These are phyloP conservation scores for Cryptococcus sp. DNA, from an alignment of 1,284 basidiomycete species.

Conservation along the genomic window DNA sequence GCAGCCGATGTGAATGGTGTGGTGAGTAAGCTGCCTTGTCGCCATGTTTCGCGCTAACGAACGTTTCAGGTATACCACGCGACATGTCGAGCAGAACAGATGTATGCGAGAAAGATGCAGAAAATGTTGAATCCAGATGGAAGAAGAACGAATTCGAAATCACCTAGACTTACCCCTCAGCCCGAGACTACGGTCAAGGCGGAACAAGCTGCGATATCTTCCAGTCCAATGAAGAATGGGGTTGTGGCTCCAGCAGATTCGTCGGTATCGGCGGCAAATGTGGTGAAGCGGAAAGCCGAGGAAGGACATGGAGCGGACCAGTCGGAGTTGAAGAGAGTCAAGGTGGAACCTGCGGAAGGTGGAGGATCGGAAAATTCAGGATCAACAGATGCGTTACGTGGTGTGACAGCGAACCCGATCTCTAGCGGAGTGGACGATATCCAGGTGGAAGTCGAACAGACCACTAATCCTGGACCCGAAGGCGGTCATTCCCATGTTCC, in stretches of 20 bases:
- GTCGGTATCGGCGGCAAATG: neutral
- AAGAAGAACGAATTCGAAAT: constrained; percentile 4
- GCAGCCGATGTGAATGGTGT: constrained; percentile 75
- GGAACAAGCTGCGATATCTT: neutral
- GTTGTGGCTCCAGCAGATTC: neutral
- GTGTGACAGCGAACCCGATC: too few relatives aligned
- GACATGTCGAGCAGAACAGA: constrained; percentile 74
- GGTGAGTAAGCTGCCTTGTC: constrained; percentile 52
- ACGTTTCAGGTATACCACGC: constrained; percentile 73
- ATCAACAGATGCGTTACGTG: too few relatives aligned
- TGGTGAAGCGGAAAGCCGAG: constrained; percentile 18
- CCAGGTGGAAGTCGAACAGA: too few relatives aligned
- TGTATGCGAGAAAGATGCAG: constrained; percentile 6
- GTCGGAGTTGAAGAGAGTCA: neutral
- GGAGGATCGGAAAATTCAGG: too few relatives aligned
- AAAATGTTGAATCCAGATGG: constrained; percentile 2
- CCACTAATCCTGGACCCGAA: too few relatives aligned
- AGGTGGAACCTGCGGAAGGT: too few relatives aligned
- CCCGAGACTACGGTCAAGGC: constrained; percentile 3
- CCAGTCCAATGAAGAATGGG: neutral
- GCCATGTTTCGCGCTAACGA: neutral
- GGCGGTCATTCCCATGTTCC: too few relatives aligned
- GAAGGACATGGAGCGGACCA: neutral
- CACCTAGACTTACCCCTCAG: constrained; percentile 18
- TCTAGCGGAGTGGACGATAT: too few relatives aligned